Evolutionary conservation across 169 alveolate species (phyloP).

Genomic region (Babesia sp.): DNA sequence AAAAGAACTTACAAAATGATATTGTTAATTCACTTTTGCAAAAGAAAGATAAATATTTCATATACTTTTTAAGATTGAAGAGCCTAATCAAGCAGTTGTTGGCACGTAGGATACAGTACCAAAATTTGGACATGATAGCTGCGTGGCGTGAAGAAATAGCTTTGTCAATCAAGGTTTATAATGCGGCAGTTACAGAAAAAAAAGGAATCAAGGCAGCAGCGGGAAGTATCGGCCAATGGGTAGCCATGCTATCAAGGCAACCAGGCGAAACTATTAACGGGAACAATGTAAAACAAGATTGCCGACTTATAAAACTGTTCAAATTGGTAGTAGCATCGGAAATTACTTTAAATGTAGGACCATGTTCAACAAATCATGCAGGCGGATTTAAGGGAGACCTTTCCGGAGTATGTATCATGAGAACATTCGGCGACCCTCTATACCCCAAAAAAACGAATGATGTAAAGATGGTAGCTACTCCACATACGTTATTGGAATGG

Average conservation of each 20-base stretch:
- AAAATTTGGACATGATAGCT: not conserved
- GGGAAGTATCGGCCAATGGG: not conserved
- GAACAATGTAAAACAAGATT: not conserved
- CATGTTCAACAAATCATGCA: not conserved
- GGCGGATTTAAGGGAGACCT: not conserved
- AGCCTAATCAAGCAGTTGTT: constrained; percentile 10
- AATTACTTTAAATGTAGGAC: not conserved
- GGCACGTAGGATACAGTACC: constrained; percentile 3
- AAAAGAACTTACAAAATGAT: constrained; percentile 21
- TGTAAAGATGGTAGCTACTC: constrained; percentile 6
- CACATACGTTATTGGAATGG: constrained; percentile 21
- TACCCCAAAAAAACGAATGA: not conserved
- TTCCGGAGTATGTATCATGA: constrained; percentile 1
- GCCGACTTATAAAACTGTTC: constrained; percentile 5
- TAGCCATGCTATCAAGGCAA: not conserved
- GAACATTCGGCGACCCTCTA: not conserved
- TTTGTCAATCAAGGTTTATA: not conserved
- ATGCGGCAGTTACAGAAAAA: not conserved
- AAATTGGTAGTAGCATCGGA: constrained; percentile 26
- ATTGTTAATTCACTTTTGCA: constrained; percentile 12
- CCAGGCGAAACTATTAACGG: constrained; percentile 1
- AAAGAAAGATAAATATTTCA: constrained; percentile 33
- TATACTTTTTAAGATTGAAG: constrained; percentile 39
- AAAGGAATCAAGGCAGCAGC: not conserved
- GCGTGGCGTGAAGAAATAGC: constrained; percentile 17